These are phyloP conservation scores for Fulvia fulva DNA, from an alignment of 2,329 filamentous ascomycete genomes.

Conservation along the genomic window DNA sequence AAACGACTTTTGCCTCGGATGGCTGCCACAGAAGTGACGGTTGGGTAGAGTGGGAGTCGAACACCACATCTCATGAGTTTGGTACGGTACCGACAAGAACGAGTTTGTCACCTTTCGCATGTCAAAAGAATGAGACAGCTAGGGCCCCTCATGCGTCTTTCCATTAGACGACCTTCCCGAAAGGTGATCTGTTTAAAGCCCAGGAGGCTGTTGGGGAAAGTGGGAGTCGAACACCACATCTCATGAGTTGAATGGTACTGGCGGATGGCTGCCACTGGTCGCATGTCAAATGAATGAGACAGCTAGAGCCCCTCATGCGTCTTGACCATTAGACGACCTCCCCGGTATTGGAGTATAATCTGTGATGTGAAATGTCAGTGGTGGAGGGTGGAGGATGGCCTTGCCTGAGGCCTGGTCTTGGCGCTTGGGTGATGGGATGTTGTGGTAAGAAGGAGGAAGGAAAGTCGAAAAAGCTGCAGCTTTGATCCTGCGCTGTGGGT, in stretches of 20 bases:
- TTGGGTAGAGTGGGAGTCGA: too few species aligned
- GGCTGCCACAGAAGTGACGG: too few species aligned
- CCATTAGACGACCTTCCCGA: too few species aligned
- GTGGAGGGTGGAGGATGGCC: neutral
- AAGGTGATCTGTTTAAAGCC: too few species aligned
- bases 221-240: neutral
- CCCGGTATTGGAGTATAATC: neutral
- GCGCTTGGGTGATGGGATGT: neutral
- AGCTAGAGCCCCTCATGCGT: neutral
- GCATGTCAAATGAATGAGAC: neutral
- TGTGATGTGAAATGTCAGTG: neutral
- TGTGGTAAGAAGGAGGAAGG: neutral
- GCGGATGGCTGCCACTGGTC: neutral
- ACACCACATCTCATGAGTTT: too few species aligned
- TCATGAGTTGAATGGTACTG: neutral
- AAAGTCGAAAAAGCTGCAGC: neutral
- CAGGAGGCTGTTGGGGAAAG: too few species aligned
- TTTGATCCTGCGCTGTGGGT: neutral
- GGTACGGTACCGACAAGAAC: too few species aligned
- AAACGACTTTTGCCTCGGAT: too few species aligned
- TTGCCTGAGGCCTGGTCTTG: neutral
- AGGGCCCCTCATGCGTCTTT: too few species aligned
- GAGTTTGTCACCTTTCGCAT: too few species aligned
- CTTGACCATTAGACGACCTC: neutral
- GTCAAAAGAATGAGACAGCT: too few species aligned